Percentiles rank a stretch among this genome's conserved stretches.
Evolutionary conservation across 306 rosid species (phyloP).

Genomic region (Ammopiptanthus mongolicus): DNA sequence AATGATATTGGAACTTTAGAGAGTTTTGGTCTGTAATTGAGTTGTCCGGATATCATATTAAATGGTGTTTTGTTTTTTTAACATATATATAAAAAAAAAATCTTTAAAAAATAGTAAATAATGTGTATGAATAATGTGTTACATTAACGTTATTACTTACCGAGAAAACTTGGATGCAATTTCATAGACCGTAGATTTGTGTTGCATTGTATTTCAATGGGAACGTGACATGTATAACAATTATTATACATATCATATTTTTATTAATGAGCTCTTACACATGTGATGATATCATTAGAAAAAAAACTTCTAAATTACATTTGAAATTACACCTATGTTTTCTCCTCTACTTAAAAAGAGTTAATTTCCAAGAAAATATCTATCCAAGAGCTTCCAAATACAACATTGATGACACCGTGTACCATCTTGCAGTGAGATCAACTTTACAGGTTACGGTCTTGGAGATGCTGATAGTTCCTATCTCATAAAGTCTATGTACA

Average conservation of each 20-base stretch:
- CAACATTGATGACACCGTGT: neutral
- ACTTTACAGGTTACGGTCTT: neutral
- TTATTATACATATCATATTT: no score
- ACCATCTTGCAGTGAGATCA: neutral
- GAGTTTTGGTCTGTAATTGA: slow-evolving; percentile 3
- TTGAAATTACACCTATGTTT: no score
- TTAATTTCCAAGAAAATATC: neutral
- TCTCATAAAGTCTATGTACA: neutral
- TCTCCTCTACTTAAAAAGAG: neutral
- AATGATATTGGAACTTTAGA: neutral
- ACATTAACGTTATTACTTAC: neutral
- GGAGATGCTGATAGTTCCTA: neutral
- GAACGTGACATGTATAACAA: no score
- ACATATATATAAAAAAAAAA: neutral
- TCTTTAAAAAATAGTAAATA: neutral
- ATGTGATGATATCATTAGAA: no score
- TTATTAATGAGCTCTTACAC: no score
- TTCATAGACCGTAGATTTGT: no score
- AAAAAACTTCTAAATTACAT: no score
- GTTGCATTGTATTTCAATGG: no score
- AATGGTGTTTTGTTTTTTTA: neutral
- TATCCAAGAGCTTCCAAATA: neutral
- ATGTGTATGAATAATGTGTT: neutral
- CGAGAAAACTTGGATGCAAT: no score
- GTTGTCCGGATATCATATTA: slow-evolving; percentile 4